Percentiles rank a stretch among this genome's conserved stretches.
Conservation (phyloP, 1,284 basidiomycete genomes). For the Rhodotorula sp. region DNA sequence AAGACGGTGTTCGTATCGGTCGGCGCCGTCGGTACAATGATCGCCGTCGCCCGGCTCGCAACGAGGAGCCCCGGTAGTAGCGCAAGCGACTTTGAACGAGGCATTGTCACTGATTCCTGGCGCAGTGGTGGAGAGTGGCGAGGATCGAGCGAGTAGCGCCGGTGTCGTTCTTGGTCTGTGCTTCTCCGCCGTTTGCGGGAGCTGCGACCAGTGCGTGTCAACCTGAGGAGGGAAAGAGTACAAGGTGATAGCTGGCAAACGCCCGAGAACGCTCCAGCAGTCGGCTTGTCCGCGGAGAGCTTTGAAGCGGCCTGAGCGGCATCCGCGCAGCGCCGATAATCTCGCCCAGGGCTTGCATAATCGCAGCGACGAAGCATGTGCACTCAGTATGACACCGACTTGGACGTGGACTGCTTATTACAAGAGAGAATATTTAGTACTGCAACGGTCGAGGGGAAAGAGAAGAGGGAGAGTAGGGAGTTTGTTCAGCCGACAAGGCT, state of each 20-base stretch:
- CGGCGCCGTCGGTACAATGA: neutral
- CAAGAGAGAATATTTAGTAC: neutral
- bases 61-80: too few relatives aligned
- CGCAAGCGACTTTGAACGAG: neutral
- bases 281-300: neutral
- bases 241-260: too few relatives aligned
- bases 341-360: neutral
- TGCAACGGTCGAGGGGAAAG: neutral
- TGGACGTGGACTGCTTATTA: neutral
- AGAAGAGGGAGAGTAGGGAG: neutral
- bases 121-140: neutral
- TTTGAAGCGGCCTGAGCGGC: too few relatives aligned
- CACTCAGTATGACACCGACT: neutral
- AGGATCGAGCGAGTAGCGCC: too few relatives aligned
- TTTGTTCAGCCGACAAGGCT: conserved; percentile 55
- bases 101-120: neutral
- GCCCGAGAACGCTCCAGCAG: neutral
- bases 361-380: neutral
- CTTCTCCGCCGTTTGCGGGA: neutral
- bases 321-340: neutral
- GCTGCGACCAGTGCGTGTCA: too few relatives aligned
- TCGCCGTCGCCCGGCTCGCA: neutral
- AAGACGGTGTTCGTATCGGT: conserved; percentile 57
- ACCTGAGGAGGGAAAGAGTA: neutral
- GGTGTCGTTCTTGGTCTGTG: too few relatives aligned